Evolutionary conservation across 2,329 filamentous ascomycete species (phyloP).

Genomic region (Emmonsiellopsis sp.): DNA sequence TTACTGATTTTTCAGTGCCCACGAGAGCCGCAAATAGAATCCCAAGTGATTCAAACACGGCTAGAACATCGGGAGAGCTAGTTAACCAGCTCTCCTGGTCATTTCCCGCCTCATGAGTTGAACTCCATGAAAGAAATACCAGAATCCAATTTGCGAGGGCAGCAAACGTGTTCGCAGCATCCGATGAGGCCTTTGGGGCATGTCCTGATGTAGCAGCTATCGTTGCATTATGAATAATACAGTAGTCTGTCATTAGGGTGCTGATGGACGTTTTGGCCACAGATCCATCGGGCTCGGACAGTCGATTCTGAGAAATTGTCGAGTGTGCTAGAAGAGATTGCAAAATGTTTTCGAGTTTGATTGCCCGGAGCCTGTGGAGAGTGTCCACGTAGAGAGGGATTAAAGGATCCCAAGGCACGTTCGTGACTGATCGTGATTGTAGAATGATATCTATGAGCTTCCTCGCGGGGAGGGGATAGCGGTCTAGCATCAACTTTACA

Average conservation of each 20-base stretch:
- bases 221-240: slow-evolving; percentile 34
- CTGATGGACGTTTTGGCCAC: slow-evolving; percentile 6
- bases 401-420: slow-evolving; percentile 33
- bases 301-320: slow-evolving; percentile 19
- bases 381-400: slow-evolving; percentile 33
- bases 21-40: slow-evolving; percentile 32
- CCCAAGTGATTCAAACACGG: slow-evolving; percentile 34
- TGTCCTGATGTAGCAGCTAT: slow-evolving; percentile 28
- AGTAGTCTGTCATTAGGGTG: slow-evolving; percentile 35
- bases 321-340: slow-evolving; percentile 26
- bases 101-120: slow-evolving; percentile 15
- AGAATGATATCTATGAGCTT: slow-evolving; percentile 28
- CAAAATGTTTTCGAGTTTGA: slow-evolving; percentile 27
- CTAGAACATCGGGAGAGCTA: slow-evolving; percentile 29
- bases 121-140: slow-evolving; percentile 28
- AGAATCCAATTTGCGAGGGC: slow-evolving; percentile 32
- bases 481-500: slow-evolving; percentile 24
- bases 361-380: slow-evolving; percentile 24
- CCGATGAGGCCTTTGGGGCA: slow-evolving; percentile 21
- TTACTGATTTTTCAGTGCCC: slow-evolving; percentile 26
- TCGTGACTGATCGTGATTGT: slow-evolving; percentile 23
- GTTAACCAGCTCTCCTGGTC: slow-evolving; percentile 21
- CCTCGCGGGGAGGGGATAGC: slow-evolving; percentile 23
- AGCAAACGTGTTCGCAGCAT: slow-evolving; percentile 25
- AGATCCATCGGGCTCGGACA: slow-evolving; percentile 6